Base-by-base conservation (phyloP, 1,284 basidiomycete species). In the Polyporus tsugae region DNA sequence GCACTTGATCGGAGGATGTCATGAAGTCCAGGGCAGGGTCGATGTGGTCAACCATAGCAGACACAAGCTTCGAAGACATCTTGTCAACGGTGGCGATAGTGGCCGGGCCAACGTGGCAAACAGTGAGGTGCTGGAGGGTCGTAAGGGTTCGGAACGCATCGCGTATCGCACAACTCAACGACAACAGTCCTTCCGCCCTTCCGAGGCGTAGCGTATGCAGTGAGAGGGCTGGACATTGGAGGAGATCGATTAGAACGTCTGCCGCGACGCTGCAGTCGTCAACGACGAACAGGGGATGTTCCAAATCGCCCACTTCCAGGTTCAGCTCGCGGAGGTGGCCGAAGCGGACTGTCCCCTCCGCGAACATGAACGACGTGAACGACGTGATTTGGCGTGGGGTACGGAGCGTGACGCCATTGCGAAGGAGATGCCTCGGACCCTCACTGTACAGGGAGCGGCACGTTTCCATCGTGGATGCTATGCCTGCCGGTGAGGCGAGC, bases 341-440 rank as follows among this genome's bases (percentile, higher is more conserved):
- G 49, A 65, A 65, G 7, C 58, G 59, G 5, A 17, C 19, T 5
- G 59, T n/a, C 1, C 29, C 64, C 4, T 39, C 22, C 15, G 64
- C 64, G 33, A 36, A 57, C 29, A 66, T 66, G 60, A 66, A 66
- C 0, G 29, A 10, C 25, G 52, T 13, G 41, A 66, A 66, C 1
- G 46, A 41, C 13, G 15, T 15, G 39, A 66, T n/a, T 6, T 35
- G 25, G 25, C 6, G 13, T 7, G 46, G 25, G 6, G n/a, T 36
- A 15, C 15, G 22, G 44, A 64, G 65, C 1, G 29, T 41, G 33
- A 46, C 60, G 11, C 65, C 65, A n/a, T 59, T 42, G 10, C 35
- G 65, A 15, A 66, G 61, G 29, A 66, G 60, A 33, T 62, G 42
- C 19, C 22, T 44, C 0, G 65, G 60, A 10, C 65, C 65, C 6